A percentile compares a stretch with the other conserved stretches of the same genome.
Evolutionary conservation across 1,139 yeast species (phyloP).

Genomic region (Casaregolazyma suthepensis): DNA sequence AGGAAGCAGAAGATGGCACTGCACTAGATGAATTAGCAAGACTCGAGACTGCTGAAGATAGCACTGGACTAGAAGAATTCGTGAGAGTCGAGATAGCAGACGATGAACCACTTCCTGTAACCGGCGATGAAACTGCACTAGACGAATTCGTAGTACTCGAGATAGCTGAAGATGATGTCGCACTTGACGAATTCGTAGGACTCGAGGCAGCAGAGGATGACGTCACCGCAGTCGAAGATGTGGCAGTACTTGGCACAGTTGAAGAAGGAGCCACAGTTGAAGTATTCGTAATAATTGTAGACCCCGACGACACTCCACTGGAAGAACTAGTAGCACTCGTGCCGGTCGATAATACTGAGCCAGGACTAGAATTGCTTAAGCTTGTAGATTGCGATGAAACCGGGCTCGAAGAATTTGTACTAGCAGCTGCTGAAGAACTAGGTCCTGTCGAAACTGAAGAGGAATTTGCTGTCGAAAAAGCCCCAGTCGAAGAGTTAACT

Average conservation of each 20-base stretch:
- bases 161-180: background rate
- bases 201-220: background rate
- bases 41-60: background rate
- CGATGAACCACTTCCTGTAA: conserved; percentile 1
- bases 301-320: background rate
- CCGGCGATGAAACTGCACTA: background rate
- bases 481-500: background rate
- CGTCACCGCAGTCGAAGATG: conserved; percentile 1
- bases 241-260: conserved; percentile 4
- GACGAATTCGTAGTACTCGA: background rate
- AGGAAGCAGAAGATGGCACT: too few species aligned
- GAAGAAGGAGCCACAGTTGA: background rate
- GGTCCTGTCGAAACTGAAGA: background rate
- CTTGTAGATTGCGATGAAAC: background rate
- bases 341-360: background rate
- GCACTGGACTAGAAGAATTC: background rate
- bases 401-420: too few species aligned
- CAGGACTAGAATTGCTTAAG: background rate
- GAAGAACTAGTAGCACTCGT: background rate
- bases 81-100: background rate
- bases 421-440: too few species aligned
- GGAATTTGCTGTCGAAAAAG: background rate
- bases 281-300: background rate
- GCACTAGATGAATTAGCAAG: background rate
- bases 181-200: background rate